Evolutionary conservation across 1,139 yeast genomes (phyloP).

Genomic region (Lodderomyces jiufengensis): DNA sequence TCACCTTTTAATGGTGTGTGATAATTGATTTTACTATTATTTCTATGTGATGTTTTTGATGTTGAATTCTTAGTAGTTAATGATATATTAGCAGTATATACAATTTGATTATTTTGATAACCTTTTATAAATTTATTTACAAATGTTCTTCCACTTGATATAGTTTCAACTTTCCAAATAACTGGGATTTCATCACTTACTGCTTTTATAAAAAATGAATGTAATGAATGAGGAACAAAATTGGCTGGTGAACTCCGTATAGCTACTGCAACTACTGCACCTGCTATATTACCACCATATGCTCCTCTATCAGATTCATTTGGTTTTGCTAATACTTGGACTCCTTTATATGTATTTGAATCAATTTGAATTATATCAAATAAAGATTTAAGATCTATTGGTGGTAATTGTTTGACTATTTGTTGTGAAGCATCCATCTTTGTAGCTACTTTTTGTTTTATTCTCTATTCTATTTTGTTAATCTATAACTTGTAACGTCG

Average conservation of each 20-base stretch:
- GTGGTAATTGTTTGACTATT: slow-evolving; percentile 2
- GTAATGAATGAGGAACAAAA: slow-evolving; percentile 42
- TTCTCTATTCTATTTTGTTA: too few species aligned
- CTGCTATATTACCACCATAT: slow-evolving; percentile 41
- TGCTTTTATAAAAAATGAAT: slow-evolving; percentile 38
- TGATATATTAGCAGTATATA: slow-evolving; percentile 33
- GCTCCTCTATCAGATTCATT: slow-evolving; percentile 32
- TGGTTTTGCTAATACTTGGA: slow-evolving; percentile 33
- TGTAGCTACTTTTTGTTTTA: too few species aligned
- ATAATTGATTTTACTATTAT: slow-evolving; percentile 1
- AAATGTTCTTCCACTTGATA: slow-evolving; percentile 32
- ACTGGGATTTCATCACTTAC: slow-evolving; percentile 31
- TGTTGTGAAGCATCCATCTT: too few species aligned
- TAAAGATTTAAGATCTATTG: slow-evolving; percentile 12
- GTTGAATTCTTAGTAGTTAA: slow-evolving; percentile 30
- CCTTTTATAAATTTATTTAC: slow-evolving; percentile 32
- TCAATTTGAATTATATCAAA: slow-evolving; percentile 24
- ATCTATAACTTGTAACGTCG: too few species aligned
- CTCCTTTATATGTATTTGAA: slow-evolving; percentile 24
- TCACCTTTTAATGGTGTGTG: not conserved
- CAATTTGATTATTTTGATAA: slow-evolving; percentile 25
- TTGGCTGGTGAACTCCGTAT: slow-evolving; percentile 27
- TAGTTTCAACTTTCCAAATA: slow-evolving; percentile 28
- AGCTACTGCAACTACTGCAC: slow-evolving; percentile 39
- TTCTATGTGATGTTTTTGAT: slow-evolving; percentile 1